Evolutionary conservation across 163 green algal species (phyloP), one percentile per base, ranked within the genome.

Genomic region (Prototheca cutis): DNA sequence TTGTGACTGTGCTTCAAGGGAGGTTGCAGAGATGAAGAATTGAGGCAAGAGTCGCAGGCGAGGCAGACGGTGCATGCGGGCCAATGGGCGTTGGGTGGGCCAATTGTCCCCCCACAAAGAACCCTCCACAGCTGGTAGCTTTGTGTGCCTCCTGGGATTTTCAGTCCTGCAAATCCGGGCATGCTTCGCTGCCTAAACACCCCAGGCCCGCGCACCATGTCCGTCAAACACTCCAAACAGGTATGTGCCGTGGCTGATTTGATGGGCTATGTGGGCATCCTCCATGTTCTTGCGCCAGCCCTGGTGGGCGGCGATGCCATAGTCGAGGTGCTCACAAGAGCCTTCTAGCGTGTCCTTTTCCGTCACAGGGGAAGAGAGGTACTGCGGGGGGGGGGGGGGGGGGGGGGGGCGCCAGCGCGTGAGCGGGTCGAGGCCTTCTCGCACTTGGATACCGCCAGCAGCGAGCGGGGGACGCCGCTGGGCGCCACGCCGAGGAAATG

Each of bases 191-290:
- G 10, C 36, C 8, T 21, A 45, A 45, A n/a, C 42, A 17, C 42
- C 25, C 30, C 28, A 28, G 6, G 18, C 17, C 28, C 0, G 28
- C 52, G 28, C 52, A 58, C 51, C 54, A 28, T 62, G 58, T 23
- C 90, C 90, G 59, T 97, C 90, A 59, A 95, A 95, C 3, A 97
- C 85, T 18, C 80, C 90, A 68, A 96, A 97, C 3, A 96, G 70
- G 23, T 78, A 66, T 18, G 71, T 72, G 40, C 84, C 61, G 32
- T 83, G 72, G 29, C 73, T 63, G 1, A 71, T 48, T 6, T 85
- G 7, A 8, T 76, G 34, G 3, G 81, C 80, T 3, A 94, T 80
- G 65, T 94, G 85, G 0, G 84, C 84, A 48, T 95, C 89, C 70
- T 96, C 90, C 57, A 62, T 64, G 42, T 72, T 88, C 45, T 80